Conservation (phyloP, 768 basidiomycete genomes). For the Butyriboletus loyo region DNA sequence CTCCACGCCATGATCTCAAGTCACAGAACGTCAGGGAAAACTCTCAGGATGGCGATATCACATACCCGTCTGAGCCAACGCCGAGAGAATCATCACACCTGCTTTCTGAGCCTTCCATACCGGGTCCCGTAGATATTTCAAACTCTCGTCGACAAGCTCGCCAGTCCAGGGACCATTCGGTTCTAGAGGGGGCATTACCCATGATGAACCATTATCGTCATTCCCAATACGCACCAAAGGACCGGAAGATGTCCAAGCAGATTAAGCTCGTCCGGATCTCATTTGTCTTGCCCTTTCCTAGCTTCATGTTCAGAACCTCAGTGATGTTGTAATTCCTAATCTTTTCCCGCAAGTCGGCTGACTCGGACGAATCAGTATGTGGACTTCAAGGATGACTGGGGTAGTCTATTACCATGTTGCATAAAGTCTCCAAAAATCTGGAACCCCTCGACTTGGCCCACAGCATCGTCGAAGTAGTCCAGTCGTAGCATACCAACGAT, state of each 20-base stretch:
- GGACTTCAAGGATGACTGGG: neutral
- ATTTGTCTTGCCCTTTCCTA: conserved; percentile 9
- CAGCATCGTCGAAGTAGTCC: conserved; percentile 26
- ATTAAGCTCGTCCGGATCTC: conserved; percentile 24
- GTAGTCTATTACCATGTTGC: conserved; percentile 13
- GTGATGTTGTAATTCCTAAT: conserved; percentile 16
- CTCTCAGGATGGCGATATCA: neutral
- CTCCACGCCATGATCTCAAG: conserved; percentile 14
- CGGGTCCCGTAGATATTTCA: neutral
- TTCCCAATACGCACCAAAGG: conserved; percentile 13
- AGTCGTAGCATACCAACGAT: conserved; percentile 24
- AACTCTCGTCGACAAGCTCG: conserved; percentile 11
- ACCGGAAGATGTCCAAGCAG: conserved; percentile 21
- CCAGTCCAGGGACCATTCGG: conserved; percentile 7
- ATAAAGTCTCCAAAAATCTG: conserved; percentile 23
- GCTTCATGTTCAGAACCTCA: conserved; percentile 13
- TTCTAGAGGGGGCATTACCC: conserved; percentile 6
- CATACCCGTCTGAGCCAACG: conserved; percentile 21
- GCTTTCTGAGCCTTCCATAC: conserved; percentile 22
- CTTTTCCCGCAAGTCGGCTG: conserved; percentile 14
- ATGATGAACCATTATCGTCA: too few relatives aligned
- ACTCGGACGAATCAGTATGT: neutral
- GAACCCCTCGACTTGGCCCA: conserved; percentile 23
- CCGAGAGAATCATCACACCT: conserved; percentile 22
- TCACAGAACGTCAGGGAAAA: neutral